phyloP scores from a whole-genome alignment of 2,329 filamentous ascomycete species.

The Dactylellina drechsleri region DNA sequence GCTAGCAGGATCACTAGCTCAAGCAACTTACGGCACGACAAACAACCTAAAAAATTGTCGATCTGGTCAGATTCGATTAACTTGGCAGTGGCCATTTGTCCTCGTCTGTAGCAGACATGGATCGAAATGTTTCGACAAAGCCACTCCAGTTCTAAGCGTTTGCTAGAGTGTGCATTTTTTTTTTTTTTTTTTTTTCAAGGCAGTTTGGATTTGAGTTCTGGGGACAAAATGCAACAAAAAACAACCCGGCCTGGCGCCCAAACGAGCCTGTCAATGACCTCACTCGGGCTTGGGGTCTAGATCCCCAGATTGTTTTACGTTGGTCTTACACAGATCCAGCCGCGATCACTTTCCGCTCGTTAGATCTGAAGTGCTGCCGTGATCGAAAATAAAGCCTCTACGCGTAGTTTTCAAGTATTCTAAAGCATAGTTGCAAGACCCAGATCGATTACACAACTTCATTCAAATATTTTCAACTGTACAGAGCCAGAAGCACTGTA shows the following conservation, averaged over 20 bases:
- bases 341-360: too few relatives aligned
- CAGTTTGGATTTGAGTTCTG: constrained; percentile 23
- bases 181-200: constrained; percentile 12
- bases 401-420: not conserved
- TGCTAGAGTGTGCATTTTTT: constrained; percentile 20
- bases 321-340: too few relatives aligned
- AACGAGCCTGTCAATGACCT: constrained; percentile 39
- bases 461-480: too few relatives aligned
- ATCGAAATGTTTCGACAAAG: constrained; percentile 9
- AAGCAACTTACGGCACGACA: constrained; percentile 23
- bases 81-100: too few relatives aligned
- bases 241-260: constrained; percentile 2
- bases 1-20: not conserved
- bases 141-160: constrained; percentile 27
- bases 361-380: not conserved
- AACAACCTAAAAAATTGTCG: constrained; percentile 1
- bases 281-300: constrained; percentile 11
- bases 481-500: constrained; percentile 71
- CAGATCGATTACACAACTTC: too few relatives aligned
- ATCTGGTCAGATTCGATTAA: not conserved
- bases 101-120: too few relatives aligned
- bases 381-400: not conserved
- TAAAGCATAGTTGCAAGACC: not conserved
- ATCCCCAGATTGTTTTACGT: too few relatives aligned
- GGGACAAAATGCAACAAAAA: constrained; percentile 6